These are phyloP conservation scores for Syzygium oleosum DNA, from an alignment of 345 rosid species.

Conservation along the genomic window DNA sequence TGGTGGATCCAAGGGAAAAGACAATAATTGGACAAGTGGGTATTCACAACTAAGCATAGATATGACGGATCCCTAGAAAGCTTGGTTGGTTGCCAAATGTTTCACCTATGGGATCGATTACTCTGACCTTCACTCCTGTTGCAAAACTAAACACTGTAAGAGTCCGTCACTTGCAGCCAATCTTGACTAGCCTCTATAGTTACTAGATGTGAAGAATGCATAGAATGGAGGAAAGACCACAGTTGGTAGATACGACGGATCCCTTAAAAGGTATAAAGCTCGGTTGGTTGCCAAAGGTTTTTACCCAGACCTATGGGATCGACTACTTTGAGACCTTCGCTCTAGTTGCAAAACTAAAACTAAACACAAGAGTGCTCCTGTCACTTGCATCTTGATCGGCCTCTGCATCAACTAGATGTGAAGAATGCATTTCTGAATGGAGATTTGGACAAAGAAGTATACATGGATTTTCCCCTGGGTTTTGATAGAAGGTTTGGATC, in stretches of 20 bases:
- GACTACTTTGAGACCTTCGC: background rate
- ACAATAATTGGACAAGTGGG: background rate
- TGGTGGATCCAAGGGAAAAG: too few relatives aligned
- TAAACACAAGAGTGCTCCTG: background rate
- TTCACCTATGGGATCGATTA: background rate
- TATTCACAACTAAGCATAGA: background rate
- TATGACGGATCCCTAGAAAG: background rate
- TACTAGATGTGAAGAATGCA: background rate
- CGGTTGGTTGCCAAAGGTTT: too few relatives aligned
- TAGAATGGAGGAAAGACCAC: background rate
- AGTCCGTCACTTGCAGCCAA: background rate
- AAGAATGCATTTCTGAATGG: constrained; percentile 1
- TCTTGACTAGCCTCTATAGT: too few relatives aligned
- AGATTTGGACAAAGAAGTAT: background rate
- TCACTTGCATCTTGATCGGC: background rate
- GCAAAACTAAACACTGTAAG: background rate
- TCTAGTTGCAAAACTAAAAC: background rate
- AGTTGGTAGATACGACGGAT: too few relatives aligned
- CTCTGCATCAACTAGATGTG: too few relatives aligned
- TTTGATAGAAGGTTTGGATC: background rate
- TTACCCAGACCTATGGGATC: background rate
- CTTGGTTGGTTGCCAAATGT: background rate
- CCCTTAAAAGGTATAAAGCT: too few relatives aligned
- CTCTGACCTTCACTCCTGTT: background rate
- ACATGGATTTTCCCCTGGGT: background rate